phyloP scores from a whole-genome alignment of 2,329 filamentous ascomycete species.

The Shiraia sp. region DNA sequence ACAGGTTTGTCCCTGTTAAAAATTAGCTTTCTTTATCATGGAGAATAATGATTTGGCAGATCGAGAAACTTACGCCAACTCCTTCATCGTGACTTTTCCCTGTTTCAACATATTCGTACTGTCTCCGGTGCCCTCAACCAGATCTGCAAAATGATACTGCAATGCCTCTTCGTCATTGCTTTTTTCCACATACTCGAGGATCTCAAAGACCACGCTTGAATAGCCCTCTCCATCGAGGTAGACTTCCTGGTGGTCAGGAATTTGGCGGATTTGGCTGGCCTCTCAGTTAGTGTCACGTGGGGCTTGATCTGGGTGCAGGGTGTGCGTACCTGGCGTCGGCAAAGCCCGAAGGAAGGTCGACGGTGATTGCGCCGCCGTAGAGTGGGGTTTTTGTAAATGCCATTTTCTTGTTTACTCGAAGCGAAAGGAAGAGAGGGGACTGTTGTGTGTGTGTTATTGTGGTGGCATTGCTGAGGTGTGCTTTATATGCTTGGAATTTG shows the following conservation, averaged over 20 bases:
- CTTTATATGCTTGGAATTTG: slow-evolving; percentile 36
- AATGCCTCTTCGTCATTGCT: slow-evolving; percentile 70
- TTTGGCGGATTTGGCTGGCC: slow-evolving; percentile 69
- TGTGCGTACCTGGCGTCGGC: slow-evolving; percentile 70
- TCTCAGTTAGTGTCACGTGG: slow-evolving; percentile 7
- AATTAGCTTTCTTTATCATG: slow-evolving; percentile 3
- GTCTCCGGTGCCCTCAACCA: slow-evolving; percentile 46
- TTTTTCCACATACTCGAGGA: slow-evolving; percentile 77
- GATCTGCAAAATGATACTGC: slow-evolving; percentile 55
- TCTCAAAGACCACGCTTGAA: slow-evolving; percentile 86
- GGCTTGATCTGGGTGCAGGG: slow-evolving; percentile 5
- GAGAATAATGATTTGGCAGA: neutral
- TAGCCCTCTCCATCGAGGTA: slow-evolving; percentile 84
- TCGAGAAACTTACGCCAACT: slow-evolving; percentile 42
- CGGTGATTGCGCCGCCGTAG: slow-evolving; percentile 73
- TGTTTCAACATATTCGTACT: slow-evolving; percentile 40
- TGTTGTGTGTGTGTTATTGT: slow-evolving; percentile 13
- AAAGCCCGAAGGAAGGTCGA: slow-evolving; percentile 69
- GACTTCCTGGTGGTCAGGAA: slow-evolving; percentile 89
- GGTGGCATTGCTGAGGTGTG: too few relatives aligned
- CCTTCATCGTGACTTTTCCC: slow-evolving; percentile 31
- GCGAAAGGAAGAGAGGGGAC: slow-evolving; percentile 1
- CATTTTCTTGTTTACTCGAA: slow-evolving; percentile 48
- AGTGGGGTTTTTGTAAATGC: slow-evolving; percentile 63
- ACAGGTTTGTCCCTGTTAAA: slow-evolving; percentile 55